A percentile compares a stretch with the other conserved stretches of the same genome.
These are phyloP conservation scores for Coniochaeta sp. DNA, from an alignment of 2,329 filamentous ascomycete species.

Conservation along the genomic window DNA sequence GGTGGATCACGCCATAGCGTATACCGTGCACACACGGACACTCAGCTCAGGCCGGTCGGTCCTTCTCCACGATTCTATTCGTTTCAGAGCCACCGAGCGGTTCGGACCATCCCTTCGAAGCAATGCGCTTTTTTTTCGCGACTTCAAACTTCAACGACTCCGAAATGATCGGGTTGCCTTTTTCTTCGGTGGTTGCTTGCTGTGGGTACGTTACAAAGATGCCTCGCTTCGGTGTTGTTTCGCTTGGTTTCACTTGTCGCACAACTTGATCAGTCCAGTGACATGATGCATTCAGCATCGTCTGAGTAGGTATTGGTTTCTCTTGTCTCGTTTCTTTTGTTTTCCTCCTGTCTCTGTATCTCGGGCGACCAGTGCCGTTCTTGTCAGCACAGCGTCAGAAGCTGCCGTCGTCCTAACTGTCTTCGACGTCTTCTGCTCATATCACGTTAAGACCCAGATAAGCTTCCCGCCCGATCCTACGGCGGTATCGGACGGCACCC, in stretches of 20 bases:
- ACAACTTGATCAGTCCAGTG: neutral
- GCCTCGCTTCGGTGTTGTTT: neutral
- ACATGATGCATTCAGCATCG: neutral
- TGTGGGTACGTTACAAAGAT: neutral
- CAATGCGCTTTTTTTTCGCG: neutral
- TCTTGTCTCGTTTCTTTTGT: too few relatives aligned
- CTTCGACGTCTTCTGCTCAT: neutral
- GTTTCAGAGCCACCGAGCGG: neutral
- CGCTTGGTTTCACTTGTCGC: neutral
- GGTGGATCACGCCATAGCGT: neutral
- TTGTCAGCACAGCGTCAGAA: too few relatives aligned
- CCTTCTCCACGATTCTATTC: neutral
- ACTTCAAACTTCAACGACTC: too few relatives aligned
- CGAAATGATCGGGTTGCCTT: neutral
- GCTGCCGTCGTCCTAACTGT: too few relatives aligned
- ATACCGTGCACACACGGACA: neutral
- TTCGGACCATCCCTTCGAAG: neutral
- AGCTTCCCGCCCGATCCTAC: neutral
- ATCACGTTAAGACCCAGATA: neutral
- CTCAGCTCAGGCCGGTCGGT: neutral
- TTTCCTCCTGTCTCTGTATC: too few relatives aligned
- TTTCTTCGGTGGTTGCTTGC: neutral
- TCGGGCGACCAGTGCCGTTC: too few relatives aligned
- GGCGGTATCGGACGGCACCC: neutral
- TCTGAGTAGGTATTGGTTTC: neutral